A percentile compares a stretch with the other conserved stretches of the same genome.
phyloP scores from a whole-genome alignment of 23 red algal genomes.

The Gracilaria caudata region DNA sequence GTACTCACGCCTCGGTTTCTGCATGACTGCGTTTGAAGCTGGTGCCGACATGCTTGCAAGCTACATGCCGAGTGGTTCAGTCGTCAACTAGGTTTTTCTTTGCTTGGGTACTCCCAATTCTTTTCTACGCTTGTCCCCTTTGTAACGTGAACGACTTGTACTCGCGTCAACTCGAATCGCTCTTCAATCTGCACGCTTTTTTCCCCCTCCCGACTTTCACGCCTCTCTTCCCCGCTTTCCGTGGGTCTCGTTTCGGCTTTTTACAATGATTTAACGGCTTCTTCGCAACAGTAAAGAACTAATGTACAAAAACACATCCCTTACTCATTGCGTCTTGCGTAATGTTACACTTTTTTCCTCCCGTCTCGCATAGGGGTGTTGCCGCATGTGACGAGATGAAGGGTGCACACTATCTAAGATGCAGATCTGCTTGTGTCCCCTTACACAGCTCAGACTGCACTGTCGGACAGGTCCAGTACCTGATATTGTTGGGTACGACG shows the following conservation, averaged over 20 bases:
- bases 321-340: not conserved
- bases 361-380: not conserved
- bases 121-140: not conserved
- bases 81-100: conserved; percentile 35
- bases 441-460: not conserved
- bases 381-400: not conserved
- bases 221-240: conserved; percentile 3
- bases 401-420: not conserved
- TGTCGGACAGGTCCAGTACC: not conserved
- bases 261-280: conserved; percentile 26
- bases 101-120: too few relatives aligned
- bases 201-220: not conserved
- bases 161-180: not conserved
- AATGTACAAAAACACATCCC: conserved; percentile 4
- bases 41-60: conserved; percentile 50
- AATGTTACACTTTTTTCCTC: not conserved
- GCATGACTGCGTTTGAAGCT: conserved; percentile 40
- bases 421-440: not conserved
- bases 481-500: not conserved
- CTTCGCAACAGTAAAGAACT: conserved; percentile 33
- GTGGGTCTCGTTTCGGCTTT: conserved; percentile 8
- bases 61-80: conserved; percentile 49
- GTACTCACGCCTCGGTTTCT: conserved; percentile 45
- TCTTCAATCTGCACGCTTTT: not conserved
- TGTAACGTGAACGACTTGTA: not conserved